Conservation (phyloP, 768 basidiomycete genomes). For the Termitomyces sp. region DNA sequence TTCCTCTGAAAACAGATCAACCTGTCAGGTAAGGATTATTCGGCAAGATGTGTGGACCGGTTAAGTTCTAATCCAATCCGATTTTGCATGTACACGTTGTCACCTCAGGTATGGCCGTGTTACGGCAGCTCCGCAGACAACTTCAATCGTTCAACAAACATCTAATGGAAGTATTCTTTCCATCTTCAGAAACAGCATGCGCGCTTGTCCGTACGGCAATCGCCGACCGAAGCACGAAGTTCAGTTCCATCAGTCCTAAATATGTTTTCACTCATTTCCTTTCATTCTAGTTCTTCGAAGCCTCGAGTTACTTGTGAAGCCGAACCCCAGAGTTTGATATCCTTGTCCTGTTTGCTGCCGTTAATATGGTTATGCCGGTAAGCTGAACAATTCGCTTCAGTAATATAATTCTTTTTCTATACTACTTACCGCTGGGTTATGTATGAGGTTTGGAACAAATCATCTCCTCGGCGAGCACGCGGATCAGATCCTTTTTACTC, state of each 20-base stretch:
- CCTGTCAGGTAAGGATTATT: not conserved
- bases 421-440: not conserved
- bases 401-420: not conserved
- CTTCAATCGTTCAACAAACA: not conserved
- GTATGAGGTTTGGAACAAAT: not conserved
- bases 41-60: not conserved
- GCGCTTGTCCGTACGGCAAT: not conserved
- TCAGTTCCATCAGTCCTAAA: not conserved
- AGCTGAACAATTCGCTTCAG: not conserved
- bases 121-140: not conserved
- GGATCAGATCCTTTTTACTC: not conserved
- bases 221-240: not conserved
- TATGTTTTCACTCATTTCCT: not conserved
- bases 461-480: not conserved
- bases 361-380: no score
- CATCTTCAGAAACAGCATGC: not conserved
- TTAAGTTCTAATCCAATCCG: not conserved
- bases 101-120: not conserved
- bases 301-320: not conserved
- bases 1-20: not conserved
- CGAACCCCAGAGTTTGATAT: not conserved
- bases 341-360: not conserved
- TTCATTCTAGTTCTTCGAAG: no score
- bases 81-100: not conserved
- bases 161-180: not conserved